phyloP scores from a whole-genome alignment of 805 yeast species.

The Starmerella etchellsii region DNA sequence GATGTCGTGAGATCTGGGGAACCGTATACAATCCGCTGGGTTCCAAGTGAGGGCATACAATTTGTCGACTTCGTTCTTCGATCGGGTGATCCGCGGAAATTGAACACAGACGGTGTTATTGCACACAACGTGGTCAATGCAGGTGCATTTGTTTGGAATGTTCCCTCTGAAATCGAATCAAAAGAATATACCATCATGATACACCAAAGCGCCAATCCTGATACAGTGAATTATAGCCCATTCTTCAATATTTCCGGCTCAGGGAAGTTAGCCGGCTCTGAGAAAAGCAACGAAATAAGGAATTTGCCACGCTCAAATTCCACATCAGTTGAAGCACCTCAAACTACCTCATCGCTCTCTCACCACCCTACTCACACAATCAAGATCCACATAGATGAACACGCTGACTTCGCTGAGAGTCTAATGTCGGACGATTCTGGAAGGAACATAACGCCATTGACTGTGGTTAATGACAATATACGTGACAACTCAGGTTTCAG shows the following conservation, averaged over 20 bases:
- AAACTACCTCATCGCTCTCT: too few species aligned
- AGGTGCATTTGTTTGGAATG: slow-evolving; percentile 25
- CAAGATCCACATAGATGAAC: too few species aligned
- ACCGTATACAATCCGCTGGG: slow-evolving; percentile 21
- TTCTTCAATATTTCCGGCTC: slow-evolving; percentile 11
- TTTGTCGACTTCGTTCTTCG: slow-evolving; percentile 23
- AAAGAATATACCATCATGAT: slow-evolving; percentile 23
- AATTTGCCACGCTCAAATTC: too few species aligned
- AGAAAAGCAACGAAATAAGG: too few species aligned
- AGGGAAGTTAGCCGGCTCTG: too few species aligned
- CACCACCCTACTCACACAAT: too few species aligned
- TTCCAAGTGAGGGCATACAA: slow-evolving; percentile 17
- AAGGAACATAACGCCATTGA: too few species aligned
- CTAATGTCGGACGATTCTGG: too few species aligned
- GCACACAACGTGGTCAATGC: slow-evolving; percentile 22
- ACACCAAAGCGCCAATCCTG: slow-evolving; percentile 15
- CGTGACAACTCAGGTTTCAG: too few species aligned
- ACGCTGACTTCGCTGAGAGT: too few species aligned
- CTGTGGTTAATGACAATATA: too few species aligned
- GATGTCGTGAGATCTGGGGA: slow-evolving; percentile 21
- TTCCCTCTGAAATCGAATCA: slow-evolving; percentile 16
- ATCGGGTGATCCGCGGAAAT: slow-evolving; percentile 19
- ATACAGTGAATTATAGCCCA: slow-evolving; percentile 19
- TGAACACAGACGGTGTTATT: slow-evolving; percentile 20
- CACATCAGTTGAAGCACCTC: too few species aligned